phyloP scores from a whole-genome alignment of 495 filamentous ascomycete genomes.

The Trichoderma asperelloides region DNA sequence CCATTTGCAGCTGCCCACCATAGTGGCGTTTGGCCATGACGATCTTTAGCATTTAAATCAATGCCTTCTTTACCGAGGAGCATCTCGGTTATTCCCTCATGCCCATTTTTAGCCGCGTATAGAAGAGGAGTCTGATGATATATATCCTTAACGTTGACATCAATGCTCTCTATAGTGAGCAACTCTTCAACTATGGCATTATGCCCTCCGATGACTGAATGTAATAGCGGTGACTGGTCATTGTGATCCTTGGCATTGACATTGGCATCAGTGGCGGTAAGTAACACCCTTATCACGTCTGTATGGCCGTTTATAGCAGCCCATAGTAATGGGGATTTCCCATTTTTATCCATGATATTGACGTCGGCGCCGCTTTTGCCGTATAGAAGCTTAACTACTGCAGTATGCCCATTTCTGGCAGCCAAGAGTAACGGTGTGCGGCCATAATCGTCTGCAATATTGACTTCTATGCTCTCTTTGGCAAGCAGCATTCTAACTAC shows the following conservation, averaged over 20 bases:
- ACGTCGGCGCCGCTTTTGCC: constrained; percentile 13
- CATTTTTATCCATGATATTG: constrained; percentile 17
- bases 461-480: not conserved
- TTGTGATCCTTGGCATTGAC: not conserved
- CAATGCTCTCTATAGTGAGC: no score
- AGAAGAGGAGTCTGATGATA: no score
- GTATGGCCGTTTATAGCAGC: constrained; percentile 2
- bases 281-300: constrained; percentile 6
- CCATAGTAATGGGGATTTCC: constrained; percentile 16
- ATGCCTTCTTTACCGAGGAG: no score
- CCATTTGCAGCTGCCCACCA: not conserved
- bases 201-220: not conserved
- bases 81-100: no score
- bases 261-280: no score
- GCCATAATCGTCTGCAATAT: constrained; percentile 1
- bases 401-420: not conserved
- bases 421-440: constrained; percentile 4
- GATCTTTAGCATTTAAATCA: not conserved
- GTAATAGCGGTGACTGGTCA: constrained; percentile 6
- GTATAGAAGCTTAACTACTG: constrained; percentile 10
- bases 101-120: no score
- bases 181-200: no score
- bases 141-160: no score
- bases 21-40: no score
- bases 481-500: constrained; percentile 9